Percentiles rank a stretch among this genome's conserved stretches.
phyloP scores from a whole-genome alignment of 306 rosid species.

The Malus asiatica region DNA sequence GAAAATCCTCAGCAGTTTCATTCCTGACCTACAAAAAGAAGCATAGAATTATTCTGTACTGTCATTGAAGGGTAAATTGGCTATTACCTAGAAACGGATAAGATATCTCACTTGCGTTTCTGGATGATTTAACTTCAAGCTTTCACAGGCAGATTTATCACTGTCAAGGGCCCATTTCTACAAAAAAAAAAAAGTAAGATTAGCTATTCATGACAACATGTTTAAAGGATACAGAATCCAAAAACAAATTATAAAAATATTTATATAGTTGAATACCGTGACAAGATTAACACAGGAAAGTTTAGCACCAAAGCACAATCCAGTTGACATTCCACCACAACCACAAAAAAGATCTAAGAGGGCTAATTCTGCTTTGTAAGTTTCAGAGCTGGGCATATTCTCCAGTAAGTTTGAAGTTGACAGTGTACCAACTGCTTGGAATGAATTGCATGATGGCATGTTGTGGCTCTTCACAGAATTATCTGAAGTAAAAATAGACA shows the following conservation, averaged over 20 bases:
- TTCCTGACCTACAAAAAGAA: slow-evolving; percentile 65
- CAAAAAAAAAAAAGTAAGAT: slow-evolving; percentile 24
- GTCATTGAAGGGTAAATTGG: slow-evolving; percentile 4
- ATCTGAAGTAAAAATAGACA: slow-evolving; percentile 38
- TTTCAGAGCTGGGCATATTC: slow-evolving; percentile 23
- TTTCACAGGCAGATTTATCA: slow-evolving; percentile 57
- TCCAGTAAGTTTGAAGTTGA: slow-evolving; percentile 21
- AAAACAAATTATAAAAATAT: slow-evolving; percentile 9
- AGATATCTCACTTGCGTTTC: slow-evolving; percentile 52
- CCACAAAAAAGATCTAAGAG: slow-evolving; percentile 81
- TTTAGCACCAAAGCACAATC: slow-evolving; percentile 82
- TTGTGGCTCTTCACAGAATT: slow-evolving; percentile 24
- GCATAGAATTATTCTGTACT: slow-evolving; percentile 3
- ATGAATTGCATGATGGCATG: slow-evolving; percentile 21
- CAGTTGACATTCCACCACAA: slow-evolving; percentile 99
- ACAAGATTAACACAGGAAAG: slow-evolving; percentile 59
- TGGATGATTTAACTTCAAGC: slow-evolving; percentile 79
- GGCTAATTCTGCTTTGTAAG: slow-evolving; percentile 32
- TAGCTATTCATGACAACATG: neutral
- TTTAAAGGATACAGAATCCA: slow-evolving; percentile 1
- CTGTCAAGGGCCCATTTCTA: slow-evolving; percentile 92
- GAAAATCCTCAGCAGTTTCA: slow-evolving; percentile 78
- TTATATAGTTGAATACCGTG: slow-evolving; percentile 42
- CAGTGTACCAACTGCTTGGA: slow-evolving; percentile 19
- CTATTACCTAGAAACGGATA: slow-evolving; percentile 8